Base-by-base conservation (phyloP, 176 grass and related monocot species). In the Typha latifolia region DNA sequence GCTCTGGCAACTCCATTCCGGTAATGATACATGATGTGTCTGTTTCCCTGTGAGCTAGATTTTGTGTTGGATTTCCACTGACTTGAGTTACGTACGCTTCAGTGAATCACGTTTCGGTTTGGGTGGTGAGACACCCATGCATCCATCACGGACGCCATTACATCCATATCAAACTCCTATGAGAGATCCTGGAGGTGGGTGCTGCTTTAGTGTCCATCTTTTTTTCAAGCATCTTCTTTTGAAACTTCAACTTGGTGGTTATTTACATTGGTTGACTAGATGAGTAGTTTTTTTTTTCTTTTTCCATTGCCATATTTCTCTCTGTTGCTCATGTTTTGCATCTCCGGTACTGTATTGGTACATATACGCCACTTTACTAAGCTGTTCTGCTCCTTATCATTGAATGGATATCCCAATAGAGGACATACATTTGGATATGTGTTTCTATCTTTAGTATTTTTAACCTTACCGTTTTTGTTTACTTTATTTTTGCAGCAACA, bases 101-200 rank as follows among this genome's bases (percentile, higher is more conserved):
- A 94, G 89, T 66, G 95, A 99, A 69, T 79, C 83, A 19, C 80
- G 86, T 80, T 99, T 78, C 68, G 83, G 82, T 21, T 66, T 79
- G 74, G 95, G 89, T 32, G 69, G 86, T 71, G 95, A 99, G 80
- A 94, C 95, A 51, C 95, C 95, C 4, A 90, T 99, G 83, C 95
- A 99, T 69, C 95, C 84, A 1, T 99, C 95, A 56, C 80, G 95
- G 47, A 99, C 95, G 14, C 95, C 89, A 21, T 68, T 90, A 20
- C 95, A 94, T 81, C 71, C 95, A 67, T 84, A 80, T 61, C 95
- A 99, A 74, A 99, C 95, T 69, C 89, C 95, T 72, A 90, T 99
- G 89, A 78, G 89, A 12, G 95, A 94, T 11, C 95, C 95, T 85
- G 85, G 85, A 85, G 89, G 86, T 99, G 73, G 15, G 52, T 15